Percentiles rank a stretch among this genome's conserved stretches.
These are phyloP conservation scores for Vitis labrusca DNA, from an alignment of 164 flowering plant species.

Conservation along the genomic window DNA sequence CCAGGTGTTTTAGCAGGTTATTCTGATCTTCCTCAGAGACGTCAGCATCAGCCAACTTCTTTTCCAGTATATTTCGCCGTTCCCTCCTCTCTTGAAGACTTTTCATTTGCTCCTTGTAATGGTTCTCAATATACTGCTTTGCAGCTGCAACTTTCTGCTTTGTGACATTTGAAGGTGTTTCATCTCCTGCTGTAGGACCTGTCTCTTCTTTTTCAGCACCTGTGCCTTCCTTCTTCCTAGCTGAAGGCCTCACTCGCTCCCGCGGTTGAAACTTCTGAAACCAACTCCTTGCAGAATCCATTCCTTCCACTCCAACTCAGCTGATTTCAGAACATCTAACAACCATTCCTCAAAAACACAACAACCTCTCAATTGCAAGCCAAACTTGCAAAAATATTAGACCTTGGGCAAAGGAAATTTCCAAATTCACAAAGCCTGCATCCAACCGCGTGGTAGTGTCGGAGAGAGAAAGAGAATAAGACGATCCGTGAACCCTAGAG, in stretches of 20 bases:
- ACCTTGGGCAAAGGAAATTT: too few species aligned
- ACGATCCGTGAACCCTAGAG: conserved; percentile 15
- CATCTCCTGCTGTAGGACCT: conserved; percentile 31
- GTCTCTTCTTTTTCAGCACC: conserved; percentile 19
- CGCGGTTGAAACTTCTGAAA: conserved; percentile 60
- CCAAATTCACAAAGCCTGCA: too few species aligned
- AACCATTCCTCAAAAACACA: background rate
- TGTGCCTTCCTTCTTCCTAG: conserved; percentile 41
- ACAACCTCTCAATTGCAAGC: too few species aligned
- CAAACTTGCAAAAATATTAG: too few species aligned
- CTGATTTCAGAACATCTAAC: background rate
- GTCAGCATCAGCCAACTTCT: too few species aligned
- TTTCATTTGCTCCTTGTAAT: conserved; percentile 80
- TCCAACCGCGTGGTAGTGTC: conserved; percentile 5
- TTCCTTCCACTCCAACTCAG: conserved; percentile 10
- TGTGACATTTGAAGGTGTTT: conserved; percentile 53
- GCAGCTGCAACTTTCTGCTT: conserved; percentile 74
- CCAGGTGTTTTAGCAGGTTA: too few species aligned
- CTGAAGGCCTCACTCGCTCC: conserved; percentile 34
- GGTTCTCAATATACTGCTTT: conserved; percentile 77
- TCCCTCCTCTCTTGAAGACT: conserved; percentile 66
- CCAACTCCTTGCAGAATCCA: conserved; percentile 83
- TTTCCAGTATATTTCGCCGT: too few species aligned
- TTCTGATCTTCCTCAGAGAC: too few species aligned
- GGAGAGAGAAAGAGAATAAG: background rate